A percentile compares a stretch with the other conserved stretches of the same genome.
Evolutionary conservation across 306 rosid genomes (phyloP).

Genomic region (Mimosa bimucronata): DNA sequence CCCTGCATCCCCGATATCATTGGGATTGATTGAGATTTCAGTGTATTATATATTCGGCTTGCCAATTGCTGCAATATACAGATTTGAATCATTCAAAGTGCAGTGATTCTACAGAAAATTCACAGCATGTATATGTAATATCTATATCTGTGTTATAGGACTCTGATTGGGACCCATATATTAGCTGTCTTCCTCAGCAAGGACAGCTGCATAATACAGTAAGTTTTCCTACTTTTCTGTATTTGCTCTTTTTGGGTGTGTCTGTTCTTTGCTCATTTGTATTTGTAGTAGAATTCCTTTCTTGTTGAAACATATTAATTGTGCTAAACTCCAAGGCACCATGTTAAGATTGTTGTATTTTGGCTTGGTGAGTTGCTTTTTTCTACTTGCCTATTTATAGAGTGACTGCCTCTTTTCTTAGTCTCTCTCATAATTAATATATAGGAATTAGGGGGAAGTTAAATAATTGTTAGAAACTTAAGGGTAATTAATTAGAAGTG

Average conservation of each 20-base stretch:
- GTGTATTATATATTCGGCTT: no score
- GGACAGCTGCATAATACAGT: conserved; percentile 67
- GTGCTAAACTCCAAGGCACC: neutral
- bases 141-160: conserved; percentile 45
- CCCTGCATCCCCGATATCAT: no score
- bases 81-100: no score
- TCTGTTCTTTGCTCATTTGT: neutral
- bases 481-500: no score
- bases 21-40: no score
- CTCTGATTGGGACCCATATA: conserved; percentile 76
- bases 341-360: neutral
- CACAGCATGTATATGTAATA: conserved; percentile 3
- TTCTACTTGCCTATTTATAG: neutral
- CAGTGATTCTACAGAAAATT: no score
- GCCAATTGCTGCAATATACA: no score
- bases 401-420: neutral
- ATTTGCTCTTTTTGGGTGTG: neutral
- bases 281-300: neutral
- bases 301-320: neutral
- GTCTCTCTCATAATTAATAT: neutral
- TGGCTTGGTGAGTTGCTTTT: neutral
- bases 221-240: conserved; percentile 36
- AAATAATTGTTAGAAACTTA: neutral
- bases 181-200: conserved; percentile 59
- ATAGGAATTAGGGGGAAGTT: neutral